Evolutionary conservation across 2,329 filamentous ascomycete genomes (phyloP).

Genomic region (Arachnopeziza araneosa): DNA sequence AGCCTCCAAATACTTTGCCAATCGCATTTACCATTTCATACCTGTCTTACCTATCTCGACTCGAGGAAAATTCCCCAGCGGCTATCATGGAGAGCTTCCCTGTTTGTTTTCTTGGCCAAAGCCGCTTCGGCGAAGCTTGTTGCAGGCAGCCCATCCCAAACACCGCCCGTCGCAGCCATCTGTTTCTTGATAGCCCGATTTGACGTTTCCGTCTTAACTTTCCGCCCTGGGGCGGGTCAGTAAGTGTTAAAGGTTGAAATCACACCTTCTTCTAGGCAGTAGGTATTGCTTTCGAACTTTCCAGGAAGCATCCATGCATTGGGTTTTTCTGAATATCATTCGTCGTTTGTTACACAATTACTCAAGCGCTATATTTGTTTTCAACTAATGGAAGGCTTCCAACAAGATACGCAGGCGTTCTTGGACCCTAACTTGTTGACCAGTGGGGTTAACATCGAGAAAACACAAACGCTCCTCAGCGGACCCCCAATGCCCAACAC

Average conservation of each 20-base stretch:
- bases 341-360: not conserved
- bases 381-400: not conserved
- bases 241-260: not conserved
- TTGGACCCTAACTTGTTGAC: not conserved
- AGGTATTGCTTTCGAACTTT: not conserved
- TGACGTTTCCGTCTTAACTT: not conserved
- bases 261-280: not conserved
- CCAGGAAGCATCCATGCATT: not conserved
- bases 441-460: not conserved
- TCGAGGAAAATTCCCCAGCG: not conserved
- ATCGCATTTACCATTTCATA: too few species aligned
- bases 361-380: not conserved
- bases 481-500: not conserved
- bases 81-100: not conserved
- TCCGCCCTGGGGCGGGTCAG: not conserved
- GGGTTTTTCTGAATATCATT: not conserved
- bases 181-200: not conserved
- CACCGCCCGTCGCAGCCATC: not conserved
- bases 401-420: not conserved
- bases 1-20: too few species aligned
- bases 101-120: not conserved
- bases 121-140: not conserved
- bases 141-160: not conserved
- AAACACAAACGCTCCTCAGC: not conserved
- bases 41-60: too few species aligned